Evolutionary conservation across 1,284 basidiomycete genomes (phyloP).

Genomic region (Flammula alnicola): DNA sequence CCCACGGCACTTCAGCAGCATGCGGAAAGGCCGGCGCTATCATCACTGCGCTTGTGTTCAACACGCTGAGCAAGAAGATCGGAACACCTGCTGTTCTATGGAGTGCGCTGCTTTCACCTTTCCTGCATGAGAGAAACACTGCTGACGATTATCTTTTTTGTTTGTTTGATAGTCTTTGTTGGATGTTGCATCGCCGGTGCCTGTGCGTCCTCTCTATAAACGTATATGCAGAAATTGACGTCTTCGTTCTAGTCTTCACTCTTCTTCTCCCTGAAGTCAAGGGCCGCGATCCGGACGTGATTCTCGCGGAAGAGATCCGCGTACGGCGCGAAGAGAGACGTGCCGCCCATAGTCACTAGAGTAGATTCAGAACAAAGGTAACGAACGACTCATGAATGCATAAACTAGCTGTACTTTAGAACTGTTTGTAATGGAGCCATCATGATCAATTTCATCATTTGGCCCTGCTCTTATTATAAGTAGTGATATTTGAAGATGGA

Average conservation of each 20-base stretch:
- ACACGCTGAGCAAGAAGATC: conserved; percentile 65
- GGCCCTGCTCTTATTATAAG: too few species aligned
- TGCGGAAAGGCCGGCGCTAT: conserved; percentile 83
- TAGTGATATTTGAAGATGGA: too few species aligned
- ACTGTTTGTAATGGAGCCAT: too few species aligned
- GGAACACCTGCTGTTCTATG: conserved; percentile 66
- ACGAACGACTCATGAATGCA: too few species aligned
- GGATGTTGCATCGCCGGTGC: conserved; percentile 64
- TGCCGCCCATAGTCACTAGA: too few species aligned
- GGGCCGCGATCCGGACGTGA: conserved; percentile 71
- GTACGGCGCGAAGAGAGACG: conserved; percentile 30
- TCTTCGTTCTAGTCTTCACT: conserved; percentile 48
- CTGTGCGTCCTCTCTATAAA: conserved; percentile 29
- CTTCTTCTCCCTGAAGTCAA: conserved; percentile 83
- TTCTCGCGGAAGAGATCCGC: conserved; percentile 58
- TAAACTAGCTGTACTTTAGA: too few species aligned
- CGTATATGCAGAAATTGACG: neutral
- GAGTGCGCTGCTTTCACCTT: conserved; percentile 53
- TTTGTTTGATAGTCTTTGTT: conserved; percentile 68
- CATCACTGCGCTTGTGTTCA: conserved; percentile 82
- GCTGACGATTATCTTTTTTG: conserved; percentile 42
- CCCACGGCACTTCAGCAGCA: conserved; percentile 83
- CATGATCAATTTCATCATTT: too few species aligned
- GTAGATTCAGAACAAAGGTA: neutral
- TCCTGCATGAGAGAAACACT: neutral